These are phyloP conservation scores for Panicum hallii DNA, from an alignment of 202 grass and related monocot species.

Conservation along the genomic window DNA sequence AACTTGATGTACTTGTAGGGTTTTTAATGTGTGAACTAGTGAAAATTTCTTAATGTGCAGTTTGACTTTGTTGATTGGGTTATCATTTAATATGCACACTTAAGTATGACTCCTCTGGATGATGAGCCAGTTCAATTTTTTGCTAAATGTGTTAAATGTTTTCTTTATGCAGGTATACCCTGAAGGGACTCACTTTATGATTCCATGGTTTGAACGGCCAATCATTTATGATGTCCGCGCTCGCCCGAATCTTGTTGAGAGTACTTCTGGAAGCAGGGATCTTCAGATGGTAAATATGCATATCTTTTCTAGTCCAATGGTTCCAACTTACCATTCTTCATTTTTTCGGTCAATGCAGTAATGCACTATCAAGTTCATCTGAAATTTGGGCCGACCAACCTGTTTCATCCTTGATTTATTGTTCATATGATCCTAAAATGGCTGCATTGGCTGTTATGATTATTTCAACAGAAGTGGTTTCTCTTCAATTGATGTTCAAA, in stretches of 20 bases:
- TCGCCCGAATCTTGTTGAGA: constrained; percentile 91
- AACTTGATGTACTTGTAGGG: not conserved
- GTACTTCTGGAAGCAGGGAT: constrained; percentile 86
- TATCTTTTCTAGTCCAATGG: not conserved
- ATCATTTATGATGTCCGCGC: constrained; percentile 92
- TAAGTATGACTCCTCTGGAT: not conserved
- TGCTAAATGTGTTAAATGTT: not conserved
- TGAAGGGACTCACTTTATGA: constrained; percentile 90
- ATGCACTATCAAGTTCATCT: not conserved
- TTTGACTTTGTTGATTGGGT: not conserved
- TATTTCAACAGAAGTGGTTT: not conserved
- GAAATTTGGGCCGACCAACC: not conserved
- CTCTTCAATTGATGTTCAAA: constrained; percentile 8
- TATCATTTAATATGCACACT: not conserved
- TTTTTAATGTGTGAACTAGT: not conserved
- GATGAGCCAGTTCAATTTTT: not conserved
- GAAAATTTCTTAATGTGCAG: not conserved
- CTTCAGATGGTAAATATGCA: constrained; percentile 82
- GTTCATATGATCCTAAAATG: not conserved
- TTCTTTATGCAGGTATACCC: constrained; percentile 70
- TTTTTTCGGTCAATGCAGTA: not conserved
- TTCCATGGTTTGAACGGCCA: constrained; percentile 89
- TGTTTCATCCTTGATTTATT: not conserved
- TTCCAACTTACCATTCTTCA: not conserved
- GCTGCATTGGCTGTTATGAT: not conserved